These are phyloP conservation scores for Aspergillus awamori DNA, from an alignment of 2,329 filamentous ascomycete species.

Conservation along the genomic window DNA sequence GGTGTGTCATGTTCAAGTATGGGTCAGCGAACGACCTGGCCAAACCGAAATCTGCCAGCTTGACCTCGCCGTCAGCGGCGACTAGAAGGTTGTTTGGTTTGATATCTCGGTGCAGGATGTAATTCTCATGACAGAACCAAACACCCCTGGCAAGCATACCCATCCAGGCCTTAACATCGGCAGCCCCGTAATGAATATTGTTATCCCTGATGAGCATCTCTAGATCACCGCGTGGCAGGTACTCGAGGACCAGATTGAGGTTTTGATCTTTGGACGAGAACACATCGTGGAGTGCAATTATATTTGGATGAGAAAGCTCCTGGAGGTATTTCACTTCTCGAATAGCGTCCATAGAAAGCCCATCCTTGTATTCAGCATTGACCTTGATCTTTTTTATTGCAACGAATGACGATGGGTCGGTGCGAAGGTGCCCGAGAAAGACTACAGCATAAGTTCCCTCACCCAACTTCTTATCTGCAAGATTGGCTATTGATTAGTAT, in stretches of 20 bases:
- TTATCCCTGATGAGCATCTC: slow-evolving; percentile 92
- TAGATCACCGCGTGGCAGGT: slow-evolving; percentile 87
- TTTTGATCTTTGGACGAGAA: slow-evolving; percentile 97
- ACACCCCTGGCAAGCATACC: slow-evolving; percentile 91
- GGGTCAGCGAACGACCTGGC: slow-evolving; percentile 89
- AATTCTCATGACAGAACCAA: slow-evolving; percentile 96
- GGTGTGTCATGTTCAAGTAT: slow-evolving; percentile 83
- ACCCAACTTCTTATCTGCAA: slow-evolving; percentile 80
- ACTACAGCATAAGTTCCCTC: slow-evolving; percentile 97
- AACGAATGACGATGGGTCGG: slow-evolving; percentile 72
- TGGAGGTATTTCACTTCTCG: slow-evolving; percentile 95
- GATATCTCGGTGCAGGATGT: slow-evolving; percentile 93
- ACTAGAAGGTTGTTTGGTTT: slow-evolving; percentile 98
- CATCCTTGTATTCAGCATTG: slow-evolving; percentile 71
- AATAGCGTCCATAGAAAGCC: slow-evolving; percentile 90
- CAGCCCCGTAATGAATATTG: slow-evolving; percentile 77
- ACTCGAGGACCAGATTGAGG: slow-evolving; percentile 93
- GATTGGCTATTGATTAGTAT: background rate
- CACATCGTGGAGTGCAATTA: slow-evolving; percentile 88
- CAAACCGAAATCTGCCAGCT: slow-evolving; percentile 96
- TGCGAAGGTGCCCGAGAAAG: slow-evolving; percentile 79
- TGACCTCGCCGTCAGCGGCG: slow-evolving; percentile 87
- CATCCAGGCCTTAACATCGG: slow-evolving; percentile 98
- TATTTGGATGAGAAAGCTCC: slow-evolving; percentile 91
- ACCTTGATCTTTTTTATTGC: slow-evolving; percentile 65